A percentile compares a stretch with the other conserved stretches of the same genome.
Conservation (phyloP, 352 stramenopile genomes). For the Phytophthora brassicae region DNA sequence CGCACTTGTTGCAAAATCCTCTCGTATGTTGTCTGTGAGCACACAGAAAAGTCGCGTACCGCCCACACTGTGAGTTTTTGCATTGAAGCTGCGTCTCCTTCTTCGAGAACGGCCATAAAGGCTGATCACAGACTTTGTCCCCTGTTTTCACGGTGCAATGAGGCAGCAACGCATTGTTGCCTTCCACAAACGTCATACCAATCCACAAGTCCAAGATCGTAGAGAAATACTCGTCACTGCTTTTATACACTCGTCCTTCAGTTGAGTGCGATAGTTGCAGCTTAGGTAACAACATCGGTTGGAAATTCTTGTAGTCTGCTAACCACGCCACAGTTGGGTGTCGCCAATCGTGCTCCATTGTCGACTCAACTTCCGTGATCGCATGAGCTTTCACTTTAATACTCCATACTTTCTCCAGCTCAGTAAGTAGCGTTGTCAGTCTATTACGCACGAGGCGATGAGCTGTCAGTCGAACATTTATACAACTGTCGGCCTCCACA, state of each 20-base stretch:
- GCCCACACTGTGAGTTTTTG: slow-evolving; percentile 51
- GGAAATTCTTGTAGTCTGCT: slow-evolving; percentile 66
- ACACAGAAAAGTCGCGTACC: slow-evolving; percentile 63
- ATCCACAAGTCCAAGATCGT: slow-evolving; percentile 79
- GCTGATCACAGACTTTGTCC: slow-evolving; percentile 67
- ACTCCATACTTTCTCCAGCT: slow-evolving; percentile 75
- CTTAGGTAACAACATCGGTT: slow-evolving; percentile 61
- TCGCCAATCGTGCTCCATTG: slow-evolving; percentile 46
- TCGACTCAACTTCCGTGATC: background rate
- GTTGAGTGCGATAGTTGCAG: slow-evolving; percentile 55
- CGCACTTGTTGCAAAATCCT: slow-evolving; percentile 67
- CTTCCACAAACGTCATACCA: slow-evolving; percentile 89
- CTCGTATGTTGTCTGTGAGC: slow-evolving; percentile 51
- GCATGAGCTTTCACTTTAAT: slow-evolving; percentile 44
- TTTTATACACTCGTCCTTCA: slow-evolving; percentile 65
- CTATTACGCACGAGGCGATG: slow-evolving; percentile 54
- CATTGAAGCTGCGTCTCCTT: slow-evolving; percentile 35
- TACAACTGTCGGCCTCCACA: slow-evolving; percentile 36
- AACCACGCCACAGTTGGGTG: slow-evolving; percentile 76
- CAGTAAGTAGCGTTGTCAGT: slow-evolving; percentile 49
- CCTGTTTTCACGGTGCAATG: slow-evolving; percentile 59
- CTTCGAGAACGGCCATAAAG: slow-evolving; percentile 58
- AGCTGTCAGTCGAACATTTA: slow-evolving; percentile 44
- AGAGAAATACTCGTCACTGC: slow-evolving; percentile 74
- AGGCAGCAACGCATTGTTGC: slow-evolving; percentile 78